phyloP scores from a whole-genome alignment of 306 rosid species.

The Trifolium pratense region DNA sequence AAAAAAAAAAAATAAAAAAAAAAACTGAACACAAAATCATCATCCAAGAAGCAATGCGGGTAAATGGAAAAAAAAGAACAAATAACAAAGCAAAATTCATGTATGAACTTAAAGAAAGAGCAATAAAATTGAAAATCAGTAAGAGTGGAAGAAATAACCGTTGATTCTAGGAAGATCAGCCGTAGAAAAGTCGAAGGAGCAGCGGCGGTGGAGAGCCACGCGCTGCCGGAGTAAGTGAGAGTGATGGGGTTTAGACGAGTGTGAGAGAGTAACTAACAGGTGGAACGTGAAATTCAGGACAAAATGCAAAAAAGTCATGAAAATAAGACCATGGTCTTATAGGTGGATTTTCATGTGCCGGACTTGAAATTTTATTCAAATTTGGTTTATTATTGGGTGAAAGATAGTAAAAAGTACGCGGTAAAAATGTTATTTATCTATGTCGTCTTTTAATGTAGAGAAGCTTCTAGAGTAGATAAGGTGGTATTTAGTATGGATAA shows the following conservation, averaged over 20 bases:
- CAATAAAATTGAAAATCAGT: not conserved
- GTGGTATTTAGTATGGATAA: too few relatives aligned
- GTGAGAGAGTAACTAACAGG: not conserved
- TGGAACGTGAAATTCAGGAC: not conserved
- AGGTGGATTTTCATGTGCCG: not conserved
- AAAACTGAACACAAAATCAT: not conserved
- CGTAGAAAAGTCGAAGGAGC: not conserved
- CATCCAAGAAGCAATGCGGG: slow-evolving; percentile 28
- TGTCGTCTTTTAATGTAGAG: too few relatives aligned
- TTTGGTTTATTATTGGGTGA: not conserved
- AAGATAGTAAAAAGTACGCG: not conserved
- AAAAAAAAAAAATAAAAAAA: not conserved
- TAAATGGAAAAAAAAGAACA: not conserved
- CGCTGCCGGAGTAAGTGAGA: slow-evolving; percentile 17
- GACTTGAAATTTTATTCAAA: slow-evolving; percentile 36
- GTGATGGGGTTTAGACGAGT: not conserved
- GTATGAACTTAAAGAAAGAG: not conserved
- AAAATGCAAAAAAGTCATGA: not conserved
- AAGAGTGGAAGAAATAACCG: slow-evolving; percentile 27
- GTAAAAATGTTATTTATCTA: too few relatives aligned
- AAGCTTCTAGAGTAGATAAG: too few relatives aligned
- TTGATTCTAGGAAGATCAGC: slow-evolving; percentile 6
- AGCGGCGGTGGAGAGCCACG: slow-evolving; percentile 21
- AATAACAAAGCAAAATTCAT: not conserved
- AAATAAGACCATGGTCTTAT: not conserved